Evolutionary conservation across 352 stramenopile genomes (phyloP).

Genomic region (Phytopythium litorale): DNA sequence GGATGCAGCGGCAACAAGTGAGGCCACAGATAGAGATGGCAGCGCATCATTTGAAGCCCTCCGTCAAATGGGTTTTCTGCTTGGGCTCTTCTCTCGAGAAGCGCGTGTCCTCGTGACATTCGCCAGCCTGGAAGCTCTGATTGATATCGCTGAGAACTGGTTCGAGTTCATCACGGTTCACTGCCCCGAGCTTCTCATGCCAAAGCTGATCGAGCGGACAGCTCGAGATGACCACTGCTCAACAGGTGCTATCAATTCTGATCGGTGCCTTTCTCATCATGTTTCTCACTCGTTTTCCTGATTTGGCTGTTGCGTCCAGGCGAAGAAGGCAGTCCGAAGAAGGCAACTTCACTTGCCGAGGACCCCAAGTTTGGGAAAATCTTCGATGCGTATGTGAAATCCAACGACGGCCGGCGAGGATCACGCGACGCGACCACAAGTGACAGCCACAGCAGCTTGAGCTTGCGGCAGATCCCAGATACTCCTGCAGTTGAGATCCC

Average conservation of each 20-base stretch:
- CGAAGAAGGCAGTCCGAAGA: conserved; percentile 44
- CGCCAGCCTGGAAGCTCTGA: conserved; percentile 46
- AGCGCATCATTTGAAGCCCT: conserved; percentile 50
- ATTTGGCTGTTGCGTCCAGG: conserved; percentile 1
- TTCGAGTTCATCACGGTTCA: conserved; percentile 38
- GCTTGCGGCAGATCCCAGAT: conserved; percentile 3
- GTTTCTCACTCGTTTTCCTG: neutral
- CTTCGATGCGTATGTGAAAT: conserved; percentile 27
- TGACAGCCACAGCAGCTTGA: conserved; percentile 14
- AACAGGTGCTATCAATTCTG: neutral
- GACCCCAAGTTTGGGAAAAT: conserved; percentile 71
- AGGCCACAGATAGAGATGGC: neutral
- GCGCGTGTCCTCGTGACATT: conserved; percentile 60
- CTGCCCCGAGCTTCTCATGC: conserved; percentile 36
- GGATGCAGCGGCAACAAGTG: neutral
- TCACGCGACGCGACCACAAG: conserved; percentile 8
- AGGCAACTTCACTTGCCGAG: conserved; percentile 59
- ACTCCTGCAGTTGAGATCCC: conserved; percentile 6
- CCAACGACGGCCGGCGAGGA: conserved; percentile 4
- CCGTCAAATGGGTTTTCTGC: conserved; percentile 41
- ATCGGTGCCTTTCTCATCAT: neutral
- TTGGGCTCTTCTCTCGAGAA: conserved; percentile 53
- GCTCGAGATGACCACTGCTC: neutral
- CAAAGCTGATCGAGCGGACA: conserved; percentile 14
- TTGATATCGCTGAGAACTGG: conserved; percentile 70